Conservation (phyloP, 176 grass and related monocot species). For the Chrysopogon serrulatus region DNA sequence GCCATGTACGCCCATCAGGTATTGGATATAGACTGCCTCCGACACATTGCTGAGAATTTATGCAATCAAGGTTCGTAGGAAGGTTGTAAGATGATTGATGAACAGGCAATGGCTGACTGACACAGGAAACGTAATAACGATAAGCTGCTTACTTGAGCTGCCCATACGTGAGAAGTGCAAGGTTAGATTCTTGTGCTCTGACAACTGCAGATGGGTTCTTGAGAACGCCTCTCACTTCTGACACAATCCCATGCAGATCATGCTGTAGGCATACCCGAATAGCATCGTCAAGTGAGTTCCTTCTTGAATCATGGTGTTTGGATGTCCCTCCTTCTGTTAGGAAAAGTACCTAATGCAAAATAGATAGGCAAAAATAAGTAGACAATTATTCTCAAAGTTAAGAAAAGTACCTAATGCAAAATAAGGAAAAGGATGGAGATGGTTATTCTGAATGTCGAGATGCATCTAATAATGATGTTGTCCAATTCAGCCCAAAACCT, state of each 20-base stretch:
- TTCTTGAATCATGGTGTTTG: conserved; percentile 56
- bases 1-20: conserved; percentile 61
- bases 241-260: conserved; percentile 78
- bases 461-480: neutral
- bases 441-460: neutral
- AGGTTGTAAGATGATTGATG: neutral
- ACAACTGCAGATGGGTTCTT: conserved; percentile 56
- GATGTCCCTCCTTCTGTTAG: conserved; percentile 66
- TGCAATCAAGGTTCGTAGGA: neutral
- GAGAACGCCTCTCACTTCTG: conserved; percentile 68
- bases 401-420: conserved; percentile 75
- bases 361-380: neutral
- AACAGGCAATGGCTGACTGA: neutral
- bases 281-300: conserved; percentile 76
- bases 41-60: conserved; percentile 44
- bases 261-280: conserved; percentile 47
- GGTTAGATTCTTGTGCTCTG: conserved; percentile 73
- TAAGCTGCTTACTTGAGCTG: conserved; percentile 75
- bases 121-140: neutral
- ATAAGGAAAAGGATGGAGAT: neutral
- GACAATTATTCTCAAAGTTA: neutral
- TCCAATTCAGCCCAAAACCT: neutral
- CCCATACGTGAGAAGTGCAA: conserved; percentile 73
- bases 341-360: conserved; percentile 75
- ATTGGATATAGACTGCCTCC: conserved; percentile 60